phyloP scores from a whole-genome alignment of 331 rosid genomes.

The Rosa hybrid region DNA sequence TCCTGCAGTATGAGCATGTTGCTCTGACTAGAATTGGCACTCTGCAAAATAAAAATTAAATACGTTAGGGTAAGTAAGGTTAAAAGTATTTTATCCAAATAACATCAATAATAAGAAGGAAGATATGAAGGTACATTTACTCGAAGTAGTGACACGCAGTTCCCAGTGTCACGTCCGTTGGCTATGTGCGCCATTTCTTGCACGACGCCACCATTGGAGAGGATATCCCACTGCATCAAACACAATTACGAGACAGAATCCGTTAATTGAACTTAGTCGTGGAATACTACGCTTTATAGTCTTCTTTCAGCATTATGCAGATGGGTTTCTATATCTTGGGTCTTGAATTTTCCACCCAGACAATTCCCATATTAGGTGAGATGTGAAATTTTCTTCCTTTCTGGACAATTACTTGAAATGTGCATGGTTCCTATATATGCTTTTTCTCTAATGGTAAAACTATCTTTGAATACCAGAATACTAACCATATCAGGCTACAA shows the following conservation, averaged over 20 bases:
- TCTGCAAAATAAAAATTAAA: constrained; percentile 37
- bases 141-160: constrained; percentile 84
- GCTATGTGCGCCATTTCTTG: constrained; percentile 99
- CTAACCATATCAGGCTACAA: background rate
- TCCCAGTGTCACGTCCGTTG: constrained; percentile 86
- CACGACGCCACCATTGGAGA: constrained; percentile 86
- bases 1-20: constrained; percentile 95
- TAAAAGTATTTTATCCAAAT: background rate
- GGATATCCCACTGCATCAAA: constrained; percentile 86
- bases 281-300: background rate
- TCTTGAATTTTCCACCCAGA: background rate
- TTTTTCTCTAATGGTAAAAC: background rate
- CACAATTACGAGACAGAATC: background rate
- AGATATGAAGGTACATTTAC: constrained; percentile 59
- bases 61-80: background rate
- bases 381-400: background rate
- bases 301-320: background rate
- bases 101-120: background rate
- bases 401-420: background rate
- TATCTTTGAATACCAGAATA: background rate
- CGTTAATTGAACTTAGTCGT: background rate
- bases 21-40: constrained; percentile 97
- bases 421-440: background rate
- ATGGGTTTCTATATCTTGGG: background rate
- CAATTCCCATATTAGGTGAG: background rate